phyloP scores from a whole-genome alignment of 805 yeast species.

The Candida fluviatilis region DNA sequence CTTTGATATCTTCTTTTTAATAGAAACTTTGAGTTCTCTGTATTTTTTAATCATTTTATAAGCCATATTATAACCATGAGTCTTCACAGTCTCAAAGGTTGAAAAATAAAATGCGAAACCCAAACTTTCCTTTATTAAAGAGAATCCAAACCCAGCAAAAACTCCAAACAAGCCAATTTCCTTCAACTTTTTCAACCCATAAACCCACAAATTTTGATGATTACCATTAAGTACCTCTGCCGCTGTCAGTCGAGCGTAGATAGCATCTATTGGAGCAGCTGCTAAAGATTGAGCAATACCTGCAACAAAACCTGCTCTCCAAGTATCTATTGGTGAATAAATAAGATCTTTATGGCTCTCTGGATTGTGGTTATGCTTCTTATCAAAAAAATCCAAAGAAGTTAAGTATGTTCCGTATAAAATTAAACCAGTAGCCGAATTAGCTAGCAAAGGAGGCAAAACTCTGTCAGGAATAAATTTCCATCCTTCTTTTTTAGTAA shows the following conservation, averaged over 20 bases:
- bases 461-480: conserved; percentile 77
- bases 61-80: conserved; percentile 53
- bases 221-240: conserved; percentile 66
- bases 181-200: conserved; percentile 61
- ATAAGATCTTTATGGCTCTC: not conserved
- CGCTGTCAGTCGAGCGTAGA: conserved; percentile 75
- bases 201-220: conserved; percentile 72
- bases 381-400: conserved; percentile 33
- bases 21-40: conserved; percentile 36
- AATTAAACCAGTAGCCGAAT: conserved; percentile 84
- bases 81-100: conserved; percentile 75
- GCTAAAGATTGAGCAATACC: conserved; percentile 86
- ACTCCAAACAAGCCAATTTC: conserved; percentile 81
- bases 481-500: conserved; percentile 80
- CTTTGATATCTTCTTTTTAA: conserved; percentile 25
- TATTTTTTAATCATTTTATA: conserved; percentile 42
- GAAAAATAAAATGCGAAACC: conserved; percentile 85
- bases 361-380: conserved; percentile 13
- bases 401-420: conserved; percentile 79
- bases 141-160: conserved; percentile 83
- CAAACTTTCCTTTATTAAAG: conserved; percentile 70
- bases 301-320: conserved; percentile 79
- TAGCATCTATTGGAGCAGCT: conserved; percentile 92
- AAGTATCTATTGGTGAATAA: conserved; percentile 47
- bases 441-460: conserved; percentile 83